These are phyloP conservation scores for Berberis thunbergii DNA, from an alignment of 164 flowering plant species.

Conservation along the genomic window DNA sequence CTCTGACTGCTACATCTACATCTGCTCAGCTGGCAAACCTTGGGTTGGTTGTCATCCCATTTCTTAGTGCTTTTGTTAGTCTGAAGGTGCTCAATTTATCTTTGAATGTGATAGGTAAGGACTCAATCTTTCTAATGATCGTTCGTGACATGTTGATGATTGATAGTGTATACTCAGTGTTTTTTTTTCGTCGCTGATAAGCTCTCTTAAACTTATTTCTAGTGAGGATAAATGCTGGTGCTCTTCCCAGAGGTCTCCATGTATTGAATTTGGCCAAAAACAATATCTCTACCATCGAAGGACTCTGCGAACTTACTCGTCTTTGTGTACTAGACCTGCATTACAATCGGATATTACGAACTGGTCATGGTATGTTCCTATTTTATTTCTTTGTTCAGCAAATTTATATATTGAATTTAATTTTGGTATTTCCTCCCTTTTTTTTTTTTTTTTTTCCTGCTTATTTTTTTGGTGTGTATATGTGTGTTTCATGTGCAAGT, in stretches of 20 bases:
- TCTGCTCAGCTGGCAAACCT: slow-evolving; percentile 80
- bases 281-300: slow-evolving; percentile 76
- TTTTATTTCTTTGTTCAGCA: too few species aligned
- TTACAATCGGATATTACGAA: slow-evolving; percentile 69
- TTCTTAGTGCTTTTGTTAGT: slow-evolving; percentile 67
- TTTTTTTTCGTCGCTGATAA: not conserved
- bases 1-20: slow-evolving; percentile 54
- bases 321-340: slow-evolving; percentile 87
- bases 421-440: not conserved
- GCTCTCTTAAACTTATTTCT: not conserved
- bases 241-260: slow-evolving; percentile 95
- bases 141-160: too few species aligned
- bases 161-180: not conserved
- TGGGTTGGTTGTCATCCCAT: slow-evolving; percentile 79
- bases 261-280: slow-evolving; percentile 75
- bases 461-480: too few species aligned
- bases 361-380: slow-evolving; percentile 73
- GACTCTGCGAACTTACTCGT: slow-evolving; percentile 80
- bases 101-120: slow-evolving; percentile 75
- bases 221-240: slow-evolving; percentile 72
- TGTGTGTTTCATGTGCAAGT: too few species aligned
- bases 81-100: slow-evolving; percentile 75
- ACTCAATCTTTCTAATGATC: not conserved
- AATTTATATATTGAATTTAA: not conserved
- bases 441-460: not conserved